These are phyloP conservation scores for Phytopythium litorale DNA, from an alignment of 352 stramenopile species.

Conservation along the genomic window DNA sequence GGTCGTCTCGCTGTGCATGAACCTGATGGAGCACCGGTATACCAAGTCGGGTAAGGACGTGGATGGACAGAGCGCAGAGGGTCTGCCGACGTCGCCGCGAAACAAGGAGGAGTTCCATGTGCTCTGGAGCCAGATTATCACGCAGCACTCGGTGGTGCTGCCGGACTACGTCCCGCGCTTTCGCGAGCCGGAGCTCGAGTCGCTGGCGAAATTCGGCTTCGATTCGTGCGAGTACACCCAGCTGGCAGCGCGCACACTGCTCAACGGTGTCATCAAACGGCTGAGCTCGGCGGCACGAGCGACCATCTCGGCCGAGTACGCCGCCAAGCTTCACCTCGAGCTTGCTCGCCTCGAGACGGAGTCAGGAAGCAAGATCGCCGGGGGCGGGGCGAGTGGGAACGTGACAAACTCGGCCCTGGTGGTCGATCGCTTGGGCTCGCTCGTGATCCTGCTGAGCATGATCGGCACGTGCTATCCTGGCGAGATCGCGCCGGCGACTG, in stretches of 20 bases:
- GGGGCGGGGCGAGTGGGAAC: slow-evolving; percentile 11
- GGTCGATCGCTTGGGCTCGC: slow-evolving; percentile 55
- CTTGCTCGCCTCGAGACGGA: slow-evolving; percentile 69
- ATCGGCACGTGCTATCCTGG: slow-evolving; percentile 84
- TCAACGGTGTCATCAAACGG: slow-evolving; percentile 77
- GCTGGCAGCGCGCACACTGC: slow-evolving; percentile 58
- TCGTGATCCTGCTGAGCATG: slow-evolving; percentile 81
- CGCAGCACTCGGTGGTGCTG: slow-evolving; percentile 76
- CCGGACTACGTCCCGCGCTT: slow-evolving; percentile 68
- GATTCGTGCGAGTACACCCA: slow-evolving; percentile 75
- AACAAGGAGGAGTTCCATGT: slow-evolving; percentile 86
- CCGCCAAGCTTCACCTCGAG: slow-evolving; percentile 76
- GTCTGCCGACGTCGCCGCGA: slow-evolving; percentile 29
- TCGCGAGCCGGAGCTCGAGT: slow-evolving; percentile 67
- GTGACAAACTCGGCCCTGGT: slow-evolving; percentile 32
- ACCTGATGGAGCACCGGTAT: slow-evolving; percentile 63
- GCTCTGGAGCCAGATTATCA: slow-evolving; percentile 85
- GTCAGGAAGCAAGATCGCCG: slow-evolving; percentile 36
- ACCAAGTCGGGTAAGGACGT: slow-evolving; percentile 16
- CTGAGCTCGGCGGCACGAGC: slow-evolving; percentile 38
- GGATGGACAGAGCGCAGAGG: slow-evolving; percentile 7
- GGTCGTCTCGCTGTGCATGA: slow-evolving; percentile 78
- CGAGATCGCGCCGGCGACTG: slow-evolving; percentile 69
- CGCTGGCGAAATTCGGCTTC: slow-evolving; percentile 72
- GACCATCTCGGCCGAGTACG: slow-evolving; percentile 66